Evolutionary conservation across 1,284 basidiomycete species (phyloP).

Genomic region (Pseudozyma pruni): DNA sequence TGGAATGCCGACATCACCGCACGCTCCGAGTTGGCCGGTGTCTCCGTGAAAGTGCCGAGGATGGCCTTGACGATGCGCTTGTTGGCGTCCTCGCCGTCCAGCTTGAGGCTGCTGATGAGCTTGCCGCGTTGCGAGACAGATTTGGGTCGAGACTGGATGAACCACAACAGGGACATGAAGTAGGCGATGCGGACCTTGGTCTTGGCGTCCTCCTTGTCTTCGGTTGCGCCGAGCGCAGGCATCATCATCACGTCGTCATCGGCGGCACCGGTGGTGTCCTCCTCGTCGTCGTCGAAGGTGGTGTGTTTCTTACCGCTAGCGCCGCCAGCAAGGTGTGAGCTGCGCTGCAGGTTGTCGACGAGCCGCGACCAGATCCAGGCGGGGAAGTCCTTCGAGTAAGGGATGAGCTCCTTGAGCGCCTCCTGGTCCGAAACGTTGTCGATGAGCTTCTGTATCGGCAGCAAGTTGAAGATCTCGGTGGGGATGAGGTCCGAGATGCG

Average conservation of each 20-base stretch:
- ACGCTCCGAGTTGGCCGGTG: conserved; percentile 30
- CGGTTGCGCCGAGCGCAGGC: conserved; percentile 46
- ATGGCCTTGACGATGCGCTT: conserved; percentile 40
- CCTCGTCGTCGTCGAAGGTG: conserved; percentile 31
- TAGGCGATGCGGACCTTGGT: conserved; percentile 45
- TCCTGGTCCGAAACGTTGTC: conserved; percentile 30
- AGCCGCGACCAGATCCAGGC: conserved; percentile 41
- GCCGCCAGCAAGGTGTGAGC: conserved; percentile 29
- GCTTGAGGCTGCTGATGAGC: conserved; percentile 33
- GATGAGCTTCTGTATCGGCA: conserved; percentile 51
- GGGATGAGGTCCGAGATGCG: conserved; percentile 57
- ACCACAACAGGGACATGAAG: conserved; percentile 47
- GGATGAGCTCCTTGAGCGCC: conserved; percentile 32
- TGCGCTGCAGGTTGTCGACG: conserved; percentile 44
- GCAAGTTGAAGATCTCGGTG: conserved; percentile 34
- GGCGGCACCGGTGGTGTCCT: background rate
- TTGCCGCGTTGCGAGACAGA: conserved; percentile 31
- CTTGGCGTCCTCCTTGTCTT: conserved; percentile 46
- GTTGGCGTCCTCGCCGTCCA: conserved; percentile 44
- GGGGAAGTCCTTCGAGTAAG: conserved; percentile 41
- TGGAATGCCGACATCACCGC: conserved; percentile 47
- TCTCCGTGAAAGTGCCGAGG: conserved; percentile 33
- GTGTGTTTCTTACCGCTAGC: conserved; percentile 28
- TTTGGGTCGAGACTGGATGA: conserved; percentile 32
- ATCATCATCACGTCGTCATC: conserved; percentile 32